phyloP scores from a whole-genome alignment of 2,329 filamentous ascomycete species.

The Chrysoporthe puriensis region DNA sequence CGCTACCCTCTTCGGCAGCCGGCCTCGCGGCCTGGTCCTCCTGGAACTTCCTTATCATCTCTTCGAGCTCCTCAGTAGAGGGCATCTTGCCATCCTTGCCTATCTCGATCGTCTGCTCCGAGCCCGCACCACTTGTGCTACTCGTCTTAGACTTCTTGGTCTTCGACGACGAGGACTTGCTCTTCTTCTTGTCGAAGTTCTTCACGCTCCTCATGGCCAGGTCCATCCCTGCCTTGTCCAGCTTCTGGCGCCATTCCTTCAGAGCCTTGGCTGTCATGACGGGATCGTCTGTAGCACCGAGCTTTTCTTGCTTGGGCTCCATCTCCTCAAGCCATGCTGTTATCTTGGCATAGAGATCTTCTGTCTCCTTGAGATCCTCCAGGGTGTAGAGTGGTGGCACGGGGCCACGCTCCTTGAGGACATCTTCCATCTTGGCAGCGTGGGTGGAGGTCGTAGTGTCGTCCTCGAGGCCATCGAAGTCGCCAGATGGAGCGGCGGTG shows the following conservation, averaged over 20 bases:
- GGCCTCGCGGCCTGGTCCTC: conserved; percentile 36
- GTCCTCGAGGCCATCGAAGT: conserved; percentile 79
- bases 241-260: conserved; percentile 66
- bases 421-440: conserved; percentile 49
- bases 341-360: conserved; percentile 64
- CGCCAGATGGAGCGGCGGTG: conserved; percentile 52
- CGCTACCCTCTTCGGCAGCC: conserved; percentile 29
- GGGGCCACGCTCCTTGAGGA: conserved; percentile 52
- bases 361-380: conserved; percentile 70
- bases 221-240: conserved; percentile 72
- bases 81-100: conserved; percentile 47
- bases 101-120: conserved; percentile 48
- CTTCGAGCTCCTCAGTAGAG: conserved; percentile 50
- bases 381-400: conserved; percentile 70
- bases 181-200: conserved; percentile 54
- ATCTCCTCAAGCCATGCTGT: conserved; percentile 77
- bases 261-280: conserved; percentile 75
- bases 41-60: conserved; percentile 53
- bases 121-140: conserved; percentile 37
- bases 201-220: conserved; percentile 71
- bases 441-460: conserved; percentile 52
- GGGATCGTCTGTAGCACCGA: conserved; percentile 73
- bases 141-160: conserved; percentile 50
- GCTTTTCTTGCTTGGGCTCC: conserved; percentile 69
- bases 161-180: conserved; percentile 40